Base-by-base conservation (phyloP, 2,329 filamentous ascomycete species). In the Colletotrichum liriopes region DNA sequence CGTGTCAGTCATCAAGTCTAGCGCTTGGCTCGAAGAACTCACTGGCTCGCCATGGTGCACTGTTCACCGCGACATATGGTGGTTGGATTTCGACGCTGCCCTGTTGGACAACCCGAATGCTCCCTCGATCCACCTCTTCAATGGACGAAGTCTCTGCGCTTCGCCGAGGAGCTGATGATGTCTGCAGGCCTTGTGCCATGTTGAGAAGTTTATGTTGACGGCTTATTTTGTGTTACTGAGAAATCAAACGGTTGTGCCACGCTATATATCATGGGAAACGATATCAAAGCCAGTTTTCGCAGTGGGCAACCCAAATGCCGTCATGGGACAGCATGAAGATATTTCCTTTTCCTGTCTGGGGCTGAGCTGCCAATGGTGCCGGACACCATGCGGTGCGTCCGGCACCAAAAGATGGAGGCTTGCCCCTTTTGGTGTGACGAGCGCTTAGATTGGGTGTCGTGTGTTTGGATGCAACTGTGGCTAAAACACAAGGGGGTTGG, bases 81-180 rank as follows among this genome's bases (percentile, higher is more conserved):
- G 47, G 47, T 26, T 49, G 47, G 47, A 49, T 26, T 26, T 49
- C 47, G 47, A 49, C 47, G 47, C 47, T 49, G n/a, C 47, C 23
- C 47, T 49, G n/a, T 26, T 23, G 47, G 5, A 26, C 11, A 49
- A 49, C 47, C 23, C 47, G 47, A 49, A 49, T 49, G n/a, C 47
- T 49, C 1, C 47, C 23, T 12, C n/a, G 47, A 23, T 49, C 47
- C 26, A 49, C n/a, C 11, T 49, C 47, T 26, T 49, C 47, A 26
- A 49, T 49, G 12, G 47, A 49, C 12, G 47, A 49, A 26, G 47
- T 26, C n/a, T 49, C 47, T 49, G 47, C n/a, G 47, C 23, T 14
- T 26, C n/a, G 14, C 47, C 11, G n/a, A n/a, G n/a, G 4, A 26
- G 47, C n/a, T 2, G 47, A 11, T 12, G 23, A 9, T 49, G 47